phyloP scores from a whole-genome alignment of 441 rosid genomes.

The Erysimum cheiri region DNA sequence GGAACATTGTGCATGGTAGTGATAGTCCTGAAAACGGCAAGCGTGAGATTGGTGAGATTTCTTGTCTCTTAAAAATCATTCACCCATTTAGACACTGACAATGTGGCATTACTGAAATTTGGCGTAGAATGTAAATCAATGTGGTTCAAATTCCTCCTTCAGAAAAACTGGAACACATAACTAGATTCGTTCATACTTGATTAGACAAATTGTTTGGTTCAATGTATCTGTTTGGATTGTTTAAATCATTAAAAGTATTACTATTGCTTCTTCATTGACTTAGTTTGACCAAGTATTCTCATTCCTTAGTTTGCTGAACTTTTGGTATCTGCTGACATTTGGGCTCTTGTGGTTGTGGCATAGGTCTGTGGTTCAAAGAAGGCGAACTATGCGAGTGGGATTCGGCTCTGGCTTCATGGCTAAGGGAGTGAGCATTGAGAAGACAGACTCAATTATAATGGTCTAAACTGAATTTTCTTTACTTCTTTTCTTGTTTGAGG shows the following conservation, averaged over 20 bases:
- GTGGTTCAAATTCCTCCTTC: not conserved
- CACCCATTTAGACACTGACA: not conserved
- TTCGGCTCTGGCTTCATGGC: constrained; percentile 75
- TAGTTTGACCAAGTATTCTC: not conserved
- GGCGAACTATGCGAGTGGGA: constrained; percentile 89
- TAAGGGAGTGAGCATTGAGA: constrained; percentile 56
- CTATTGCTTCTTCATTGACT: not conserved
- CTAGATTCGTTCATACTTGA: not conserved
- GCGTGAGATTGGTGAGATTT: constrained; percentile 78
- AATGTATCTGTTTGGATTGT: not conserved
- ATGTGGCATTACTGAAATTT: constrained; percentile 11
- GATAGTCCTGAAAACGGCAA: constrained; percentile 95
- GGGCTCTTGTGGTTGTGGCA: constrained; percentile 22
- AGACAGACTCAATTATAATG: not conserved
- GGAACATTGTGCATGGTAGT: constrained; percentile 95
- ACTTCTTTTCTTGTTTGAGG: constrained; percentile 11
- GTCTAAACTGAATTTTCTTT: not conserved
- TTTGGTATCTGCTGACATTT: constrained; percentile 8
- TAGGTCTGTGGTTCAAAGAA: constrained; percentile 92
- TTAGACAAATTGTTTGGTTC: not conserved
- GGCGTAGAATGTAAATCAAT: not conserved
- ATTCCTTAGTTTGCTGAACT: not conserved
- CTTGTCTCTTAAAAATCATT: constrained; percentile 12
- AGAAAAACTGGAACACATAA: not conserved
- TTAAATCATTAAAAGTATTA: not conserved